Evolutionary conservation across 2,329 filamentous ascomycete genomes (phyloP).

Genomic region (Juglanconis juglandina): DNA sequence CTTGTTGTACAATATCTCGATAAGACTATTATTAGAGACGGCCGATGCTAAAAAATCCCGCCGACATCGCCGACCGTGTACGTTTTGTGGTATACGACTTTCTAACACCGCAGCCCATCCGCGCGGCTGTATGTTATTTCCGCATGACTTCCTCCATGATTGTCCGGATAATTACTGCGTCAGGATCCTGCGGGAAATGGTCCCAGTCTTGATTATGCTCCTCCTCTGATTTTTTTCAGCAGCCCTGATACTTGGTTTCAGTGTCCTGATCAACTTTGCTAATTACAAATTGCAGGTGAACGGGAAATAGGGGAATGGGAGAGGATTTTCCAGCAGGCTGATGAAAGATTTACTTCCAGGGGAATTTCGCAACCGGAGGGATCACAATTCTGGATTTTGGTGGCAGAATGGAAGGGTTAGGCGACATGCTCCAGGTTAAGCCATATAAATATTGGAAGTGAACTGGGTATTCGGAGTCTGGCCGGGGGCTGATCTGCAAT

Average conservation of each 20-base stretch:
- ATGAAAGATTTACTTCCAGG: background rate
- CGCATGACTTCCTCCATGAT: background rate
- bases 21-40: background rate
- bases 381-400: background rate
- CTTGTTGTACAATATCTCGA: slow-evolving; percentile 6
- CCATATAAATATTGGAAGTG: too few relatives aligned
- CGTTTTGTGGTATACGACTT: slow-evolving; percentile 6
- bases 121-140: slow-evolving; percentile 1
- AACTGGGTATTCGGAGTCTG: too few relatives aligned
- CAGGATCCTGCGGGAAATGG: background rate
- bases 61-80: background rate
- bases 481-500: too few relatives aligned
- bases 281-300: background rate
- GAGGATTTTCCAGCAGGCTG: background rate
- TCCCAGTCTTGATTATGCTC: background rate
- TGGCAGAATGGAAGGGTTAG: background rate
- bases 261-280: background rate
- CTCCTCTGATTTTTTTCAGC: background rate
- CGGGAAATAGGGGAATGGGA: background rate
- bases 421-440: too few relatives aligned
- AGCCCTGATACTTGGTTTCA: background rate
- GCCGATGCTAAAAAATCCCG: background rate
- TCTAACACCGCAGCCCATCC: slow-evolving; percentile 2
- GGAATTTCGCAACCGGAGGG: background rate
- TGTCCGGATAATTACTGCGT: background rate